Evolutionary conservation across 2,329 filamentous ascomycete species (phyloP), one percentile per base, ranked within the genome.

Genomic region (Fusarium verticillioides): DNA sequence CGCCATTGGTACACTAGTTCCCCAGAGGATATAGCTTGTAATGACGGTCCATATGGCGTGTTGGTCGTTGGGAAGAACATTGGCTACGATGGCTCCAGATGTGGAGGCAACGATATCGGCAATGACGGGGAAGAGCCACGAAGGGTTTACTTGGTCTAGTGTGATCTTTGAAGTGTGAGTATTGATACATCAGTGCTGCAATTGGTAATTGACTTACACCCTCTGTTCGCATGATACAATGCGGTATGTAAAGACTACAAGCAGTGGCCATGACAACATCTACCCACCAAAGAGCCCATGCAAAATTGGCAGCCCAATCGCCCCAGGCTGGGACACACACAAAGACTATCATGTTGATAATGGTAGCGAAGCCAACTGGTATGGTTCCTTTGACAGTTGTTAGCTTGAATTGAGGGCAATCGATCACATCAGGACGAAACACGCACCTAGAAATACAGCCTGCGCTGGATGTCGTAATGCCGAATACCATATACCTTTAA

Each of bases 401-500:
- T 18, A 52, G 42, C 30, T 46, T 37, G 11, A 18, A 6, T 13
- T 15, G 23, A 9, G 6, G 4, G 4, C 5, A 43, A 34, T n/a
- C 13, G 34, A 9, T 5, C 21, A 37, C 11, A 4, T 9, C 10
- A 9, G 12, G 15, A 11, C 7, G 7, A 16, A 46, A 32, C 8
- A 50, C 59, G 46, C 34, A 54, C 72, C 72, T 5, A 74, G 19
- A 9, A 66, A 74, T 30, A 74, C 84, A 5, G 87, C 89, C 75
- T 93, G 88, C 1, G 85, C 85, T 2, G 89, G 89, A 75, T 93
- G 88, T 3, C 82, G 82, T 67, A 93, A 86, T 87, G 92, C 91
- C 4, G 85, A 86, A 0, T 50, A 75, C 85, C 89, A 93, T 57
- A 92, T 87, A 66, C 87, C 85, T 1, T 89, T 90, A 76, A 91